phyloP scores from a whole-genome alignment of 2,329 filamentous ascomycete genomes.

The Arthroderma sp. region DNA sequence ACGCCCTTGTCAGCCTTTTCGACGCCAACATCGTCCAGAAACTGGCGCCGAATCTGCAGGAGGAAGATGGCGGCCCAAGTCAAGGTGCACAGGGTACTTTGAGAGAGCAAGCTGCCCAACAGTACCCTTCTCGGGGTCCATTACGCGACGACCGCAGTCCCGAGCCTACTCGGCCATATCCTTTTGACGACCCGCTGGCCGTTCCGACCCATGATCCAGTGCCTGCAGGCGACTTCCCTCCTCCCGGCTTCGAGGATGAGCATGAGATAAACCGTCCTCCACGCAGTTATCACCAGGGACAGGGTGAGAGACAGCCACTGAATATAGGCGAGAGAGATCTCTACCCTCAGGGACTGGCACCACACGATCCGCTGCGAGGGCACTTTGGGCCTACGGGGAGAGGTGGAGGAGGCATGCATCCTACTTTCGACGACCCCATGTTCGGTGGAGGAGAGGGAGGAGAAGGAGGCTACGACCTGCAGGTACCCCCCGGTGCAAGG shows the following conservation, averaged over 20 bases:
- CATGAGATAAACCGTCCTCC: slow-evolving; percentile 64
- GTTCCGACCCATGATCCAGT: slow-evolving; percentile 48
- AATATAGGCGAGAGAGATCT: slow-evolving; percentile 77
- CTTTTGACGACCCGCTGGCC: slow-evolving; percentile 55
- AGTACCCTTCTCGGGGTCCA: slow-evolving; percentile 37
- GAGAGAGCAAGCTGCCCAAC: slow-evolving; percentile 23
- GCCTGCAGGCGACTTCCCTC: slow-evolving; percentile 63
- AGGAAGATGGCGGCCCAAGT: slow-evolving; percentile 9
- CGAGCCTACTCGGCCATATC: slow-evolving; percentile 53
- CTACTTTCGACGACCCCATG: slow-evolving; percentile 82
- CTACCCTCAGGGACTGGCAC: slow-evolving; percentile 74
- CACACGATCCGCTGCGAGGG: slow-evolving; percentile 65
- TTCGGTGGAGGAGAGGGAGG: slow-evolving; percentile 49
- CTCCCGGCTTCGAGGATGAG: slow-evolving; percentile 88
- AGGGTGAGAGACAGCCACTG: slow-evolving; percentile 45
- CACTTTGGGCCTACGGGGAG: slow-evolving; percentile 53
- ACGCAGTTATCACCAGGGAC: slow-evolving; percentile 34
- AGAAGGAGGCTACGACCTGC: slow-evolving; percentile 50
- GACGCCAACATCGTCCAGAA: slow-evolving; percentile 74
- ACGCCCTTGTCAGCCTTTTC: slow-evolving; percentile 58
- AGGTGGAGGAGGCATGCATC: slow-evolving; percentile 85
- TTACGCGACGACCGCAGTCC: slow-evolving; percentile 43
- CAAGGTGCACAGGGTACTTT: not conserved
- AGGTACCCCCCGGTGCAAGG: slow-evolving; percentile 73
- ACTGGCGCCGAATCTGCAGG: slow-evolving; percentile 48